These are phyloP conservation scores for Ceratocystis eucalypticola DNA, from an alignment of 2,329 filamentous ascomycete genomes.

Conservation along the genomic window DNA sequence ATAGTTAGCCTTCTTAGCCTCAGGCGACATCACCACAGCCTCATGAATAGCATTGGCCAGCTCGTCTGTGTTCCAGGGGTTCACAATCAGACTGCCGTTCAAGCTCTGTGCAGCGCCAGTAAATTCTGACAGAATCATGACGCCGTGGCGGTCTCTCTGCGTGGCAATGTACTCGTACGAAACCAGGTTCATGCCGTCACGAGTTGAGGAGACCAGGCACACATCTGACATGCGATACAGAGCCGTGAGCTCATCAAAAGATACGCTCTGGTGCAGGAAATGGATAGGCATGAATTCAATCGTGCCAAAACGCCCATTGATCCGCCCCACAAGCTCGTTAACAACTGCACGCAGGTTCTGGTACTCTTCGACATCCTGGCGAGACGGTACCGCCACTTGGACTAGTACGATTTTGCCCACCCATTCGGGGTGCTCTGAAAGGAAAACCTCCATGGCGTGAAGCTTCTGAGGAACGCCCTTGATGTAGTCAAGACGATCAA, in stretches of 20 bases:
- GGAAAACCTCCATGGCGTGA: constrained; percentile 88
- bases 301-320: constrained; percentile 94
- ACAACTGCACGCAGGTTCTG: constrained; percentile 90
- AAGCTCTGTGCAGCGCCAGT: constrained; percentile 89
- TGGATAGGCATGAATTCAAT: constrained; percentile 99
- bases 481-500: constrained; percentile 96
- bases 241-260: constrained; percentile 86
- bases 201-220: constrained; percentile 85
- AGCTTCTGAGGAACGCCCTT: constrained; percentile 97
- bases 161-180: constrained; percentile 97
- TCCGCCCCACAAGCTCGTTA: constrained; percentile 90
- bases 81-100: constrained; percentile 86
- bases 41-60: constrained; percentile 86
- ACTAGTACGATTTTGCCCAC: constrained; percentile 94
- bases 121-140: constrained; percentile 92
- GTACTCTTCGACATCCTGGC: constrained; percentile 95
- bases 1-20: constrained; percentile 76
- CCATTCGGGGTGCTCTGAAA: constrained; percentile 95
- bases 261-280: constrained; percentile 92
- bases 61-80: constrained; percentile 97
- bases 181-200: constrained; percentile 97
- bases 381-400: constrained; percentile 86
- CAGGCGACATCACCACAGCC: constrained; percentile 89
- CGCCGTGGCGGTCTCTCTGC: constrained; percentile 78
- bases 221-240: constrained; percentile 87